phyloP scores from a whole-genome alignment of 2,329 filamentous ascomycete species.

The Chrysoporthe austroafricana region DNA sequence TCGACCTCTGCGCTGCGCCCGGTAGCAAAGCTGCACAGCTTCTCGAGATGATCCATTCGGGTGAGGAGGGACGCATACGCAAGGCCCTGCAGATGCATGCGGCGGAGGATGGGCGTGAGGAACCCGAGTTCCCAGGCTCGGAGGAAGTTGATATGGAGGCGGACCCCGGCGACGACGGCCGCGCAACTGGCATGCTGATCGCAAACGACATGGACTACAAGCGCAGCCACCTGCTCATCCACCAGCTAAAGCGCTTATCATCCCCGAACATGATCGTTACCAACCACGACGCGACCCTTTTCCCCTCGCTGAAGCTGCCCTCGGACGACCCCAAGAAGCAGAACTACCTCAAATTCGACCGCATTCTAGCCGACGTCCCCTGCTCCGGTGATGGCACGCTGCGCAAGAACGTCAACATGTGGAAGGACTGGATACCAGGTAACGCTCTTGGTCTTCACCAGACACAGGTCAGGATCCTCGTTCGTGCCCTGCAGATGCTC shows the following conservation, averaged over 20 bases:
- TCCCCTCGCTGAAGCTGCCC: constrained; percentile 87
- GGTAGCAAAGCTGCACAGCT: constrained; percentile 97
- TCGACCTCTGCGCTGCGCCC: constrained; percentile 95
- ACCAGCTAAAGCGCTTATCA: constrained; percentile 95
- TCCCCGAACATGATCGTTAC: constrained; percentile 97
- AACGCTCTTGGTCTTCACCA: constrained; percentile 86
- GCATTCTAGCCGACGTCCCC: constrained; percentile 93
- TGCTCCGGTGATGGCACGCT: constrained; percentile 95
- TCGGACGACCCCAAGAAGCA: constrained; percentile 56
- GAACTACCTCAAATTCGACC: constrained; percentile 91
- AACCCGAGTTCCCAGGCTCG: constrained; percentile 52
- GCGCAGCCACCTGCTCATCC: constrained; percentile 94
- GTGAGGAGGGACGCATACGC: constrained; percentile 84
- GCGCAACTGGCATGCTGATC: constrained; percentile 88
- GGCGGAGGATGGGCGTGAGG: constrained; percentile 61
- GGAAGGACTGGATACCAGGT: constrained; percentile 91
- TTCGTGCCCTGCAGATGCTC: constrained; percentile 91
- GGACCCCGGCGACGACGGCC: constrained; percentile 74
- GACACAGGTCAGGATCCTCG: constrained; percentile 87
- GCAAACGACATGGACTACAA: constrained; percentile 98
- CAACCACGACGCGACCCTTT: constrained; percentile 96
- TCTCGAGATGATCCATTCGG: constrained; percentile 89
- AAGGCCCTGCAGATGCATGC: constrained; percentile 69
- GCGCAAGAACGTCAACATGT: constrained; percentile 90
- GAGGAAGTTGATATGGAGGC: constrained; percentile 57